Evolutionary conservation across 768 basidiomycete genomes (phyloP), one percentile per base, ranked within the genome.

Genomic region (Boletus rufocinnamomeus): DNA sequence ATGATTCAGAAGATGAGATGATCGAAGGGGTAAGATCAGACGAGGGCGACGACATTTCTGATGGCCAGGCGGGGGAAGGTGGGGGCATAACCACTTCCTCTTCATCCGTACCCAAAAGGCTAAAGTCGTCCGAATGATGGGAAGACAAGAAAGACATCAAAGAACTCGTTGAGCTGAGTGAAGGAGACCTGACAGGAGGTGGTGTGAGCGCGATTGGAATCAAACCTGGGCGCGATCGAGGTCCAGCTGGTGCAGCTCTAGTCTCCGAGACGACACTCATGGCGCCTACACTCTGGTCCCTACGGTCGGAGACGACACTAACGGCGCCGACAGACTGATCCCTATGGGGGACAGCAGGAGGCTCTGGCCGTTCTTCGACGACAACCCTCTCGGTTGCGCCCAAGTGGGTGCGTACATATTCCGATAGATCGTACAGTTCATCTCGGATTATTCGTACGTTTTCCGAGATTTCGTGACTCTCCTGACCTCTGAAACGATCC

Each of bases 91-190:
- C 59, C 13, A 60, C 47, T 19, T 61, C 55, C 23, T 59, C 63
- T 59, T 71, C 61, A 57, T 76, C 77, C n/a, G 66, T 65, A 58
- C 68, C 77, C 76, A 80, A 67, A 70, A 78, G 59, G 75, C 75
- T 73, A 37, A 77, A 74, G 62, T 90, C 90, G 55, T 93, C 91
- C 0, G 91, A 93, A 61, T 92, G 87, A 60, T 89, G 87, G 19
- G 82, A 84, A 4, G 81, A 82, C 50, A 84, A 62, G 66, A 78
- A 84, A 0, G 82, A 83, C 56, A 67, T 61, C 7, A 61, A 65
- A 13, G 75, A 76, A 17, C 58, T 67, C 43, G 70, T 49, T 6
- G 78, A 77, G 37, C 71, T 74, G 5, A 77, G 74, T 3, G 84
- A 80, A 4, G 75, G 70, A 14, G 77, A 70, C 17, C 77, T 71